phyloP scores from a whole-genome alignment of 495 filamentous ascomycete species.

The Trichoderma gamsii region DNA sequence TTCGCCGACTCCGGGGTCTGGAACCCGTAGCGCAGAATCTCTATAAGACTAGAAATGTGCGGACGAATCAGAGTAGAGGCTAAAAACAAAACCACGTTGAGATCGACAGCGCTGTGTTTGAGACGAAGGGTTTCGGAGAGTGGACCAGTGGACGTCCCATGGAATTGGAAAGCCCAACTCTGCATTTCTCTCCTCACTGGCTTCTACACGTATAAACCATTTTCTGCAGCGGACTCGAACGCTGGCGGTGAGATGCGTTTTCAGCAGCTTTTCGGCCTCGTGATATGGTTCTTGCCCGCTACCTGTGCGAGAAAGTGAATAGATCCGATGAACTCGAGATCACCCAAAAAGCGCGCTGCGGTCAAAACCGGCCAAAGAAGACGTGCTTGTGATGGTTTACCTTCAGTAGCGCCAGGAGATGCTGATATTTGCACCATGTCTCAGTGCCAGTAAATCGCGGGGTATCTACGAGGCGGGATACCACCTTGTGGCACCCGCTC shows the following conservation, averaged over 20 bases:
- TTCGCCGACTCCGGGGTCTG: slow-evolving; percentile 9
- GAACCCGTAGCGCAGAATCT: not conserved
- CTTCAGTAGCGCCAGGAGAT: too few relatives aligned
- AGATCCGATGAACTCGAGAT: too few relatives aligned
- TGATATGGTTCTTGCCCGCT: too few relatives aligned
- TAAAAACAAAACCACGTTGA: not conserved
- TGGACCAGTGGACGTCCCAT: not conserved
- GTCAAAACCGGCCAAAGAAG: too few relatives aligned
- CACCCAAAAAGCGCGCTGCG: too few relatives aligned
- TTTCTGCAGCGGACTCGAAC: too few relatives aligned
- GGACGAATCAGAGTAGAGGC: not conserved
- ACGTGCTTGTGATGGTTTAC: too few relatives aligned
- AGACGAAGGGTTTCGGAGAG: not conserved
- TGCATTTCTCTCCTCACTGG: too few relatives aligned
- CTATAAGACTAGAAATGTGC: not conserved
- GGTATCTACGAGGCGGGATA: not conserved
- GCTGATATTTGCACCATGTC: not conserved
- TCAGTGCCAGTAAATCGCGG: not conserved
- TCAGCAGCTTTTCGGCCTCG: too few relatives aligned
- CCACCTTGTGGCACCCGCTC: not conserved
- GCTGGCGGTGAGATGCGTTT: too few relatives aligned
- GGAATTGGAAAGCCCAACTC: not conserved
- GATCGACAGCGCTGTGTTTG: not conserved
- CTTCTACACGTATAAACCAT: too few relatives aligned
- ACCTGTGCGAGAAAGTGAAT: too few relatives aligned